A percentile compares a stretch with the other conserved stretches of the same genome.
phyloP scores from a whole-genome alignment of 2,329 filamentous ascomycete genomes.

The Simplicillium sp. region DNA sequence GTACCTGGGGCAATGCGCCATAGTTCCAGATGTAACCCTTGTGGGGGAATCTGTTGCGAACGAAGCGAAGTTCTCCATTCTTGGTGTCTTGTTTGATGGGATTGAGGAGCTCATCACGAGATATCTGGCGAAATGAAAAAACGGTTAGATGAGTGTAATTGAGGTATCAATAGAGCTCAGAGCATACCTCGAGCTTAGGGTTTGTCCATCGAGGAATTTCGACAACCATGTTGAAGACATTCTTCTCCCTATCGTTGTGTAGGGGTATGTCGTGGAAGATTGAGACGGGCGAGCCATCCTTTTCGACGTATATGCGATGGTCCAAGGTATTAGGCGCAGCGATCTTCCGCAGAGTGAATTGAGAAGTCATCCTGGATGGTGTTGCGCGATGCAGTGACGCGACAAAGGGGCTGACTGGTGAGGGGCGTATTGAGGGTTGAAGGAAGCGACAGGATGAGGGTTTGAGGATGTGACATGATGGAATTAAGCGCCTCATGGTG shows the following conservation, averaged over 20 bases:
- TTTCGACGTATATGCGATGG: slow-evolving; percentile 96
- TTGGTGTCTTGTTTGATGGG: slow-evolving; percentile 99
- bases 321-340: slow-evolving; percentile 87
- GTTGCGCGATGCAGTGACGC: slow-evolving; percentile 18
- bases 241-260: slow-evolving; percentile 93
- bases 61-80: slow-evolving; percentile 99
- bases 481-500: too few relatives aligned
- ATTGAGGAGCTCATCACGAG: slow-evolving; percentile 96
- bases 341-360: slow-evolving; percentile 76
- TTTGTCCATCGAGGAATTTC: slow-evolving; percentile 99
- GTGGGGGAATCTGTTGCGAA: slow-evolving; percentile 99
- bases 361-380: slow-evolving; percentile 41
- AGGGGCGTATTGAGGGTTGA: too few relatives aligned
- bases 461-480: too few relatives aligned
- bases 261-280: slow-evolving; percentile 98
- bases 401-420: too few relatives aligned
- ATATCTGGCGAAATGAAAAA: slow-evolving; percentile 63
- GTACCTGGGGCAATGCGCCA: slow-evolving; percentile 94
- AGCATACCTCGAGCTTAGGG: slow-evolving; percentile 91
- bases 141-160: slow-evolving; percentile 2
- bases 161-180: slow-evolving; percentile 4
- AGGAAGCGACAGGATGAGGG: too few relatives aligned
- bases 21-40: slow-evolving; percentile 99
- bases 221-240: slow-evolving; percentile 96
- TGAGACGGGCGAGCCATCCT: slow-evolving; percentile 88